Percentiles rank a stretch among this genome's conserved stretches.
Conservation (phyloP, 345 rosid species). For the Camelina laxa region DNA sequence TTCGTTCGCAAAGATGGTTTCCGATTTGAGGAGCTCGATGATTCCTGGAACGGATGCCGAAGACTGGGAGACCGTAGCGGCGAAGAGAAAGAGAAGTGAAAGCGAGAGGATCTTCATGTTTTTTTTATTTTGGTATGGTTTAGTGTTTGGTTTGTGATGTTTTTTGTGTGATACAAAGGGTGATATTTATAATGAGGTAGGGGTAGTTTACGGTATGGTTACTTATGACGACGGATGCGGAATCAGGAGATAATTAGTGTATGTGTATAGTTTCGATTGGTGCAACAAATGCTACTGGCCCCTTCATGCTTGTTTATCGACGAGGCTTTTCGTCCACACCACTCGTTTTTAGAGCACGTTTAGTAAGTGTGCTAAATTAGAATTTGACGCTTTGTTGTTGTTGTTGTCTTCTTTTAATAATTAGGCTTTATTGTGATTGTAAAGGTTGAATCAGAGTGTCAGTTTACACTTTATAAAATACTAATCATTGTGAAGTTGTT, state of each 20-base stretch:
- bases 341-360: slow-evolving; percentile 37
- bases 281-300: background rate
- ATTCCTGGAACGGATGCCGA: background rate
- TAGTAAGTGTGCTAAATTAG: background rate
- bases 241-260: background rate
- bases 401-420: background rate
- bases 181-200: slow-evolving; percentile 25
- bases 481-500: too few species aligned
- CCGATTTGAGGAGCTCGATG: slow-evolving; percentile 24
- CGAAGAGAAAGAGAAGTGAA: slow-evolving; percentile 40
- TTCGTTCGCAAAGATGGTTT: background rate
- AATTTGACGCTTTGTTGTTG: background rate
- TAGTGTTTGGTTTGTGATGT: slow-evolving; percentile 34
- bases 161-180: slow-evolving; percentile 15
- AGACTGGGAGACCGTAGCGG: slow-evolving; percentile 37
- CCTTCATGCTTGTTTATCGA: background rate
- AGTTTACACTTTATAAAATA: too few species aligned
- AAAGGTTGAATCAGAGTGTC: background rate
- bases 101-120: slow-evolving; percentile 37
- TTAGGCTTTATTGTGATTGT: background rate
- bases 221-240: background rate
- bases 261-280: background rate
- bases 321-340: slow-evolving; percentile 7
- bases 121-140: background rate
- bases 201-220: background rate